Base-by-base conservation (phyloP, 257 asterid genomes). In the Solanum lignicaule region DNA sequence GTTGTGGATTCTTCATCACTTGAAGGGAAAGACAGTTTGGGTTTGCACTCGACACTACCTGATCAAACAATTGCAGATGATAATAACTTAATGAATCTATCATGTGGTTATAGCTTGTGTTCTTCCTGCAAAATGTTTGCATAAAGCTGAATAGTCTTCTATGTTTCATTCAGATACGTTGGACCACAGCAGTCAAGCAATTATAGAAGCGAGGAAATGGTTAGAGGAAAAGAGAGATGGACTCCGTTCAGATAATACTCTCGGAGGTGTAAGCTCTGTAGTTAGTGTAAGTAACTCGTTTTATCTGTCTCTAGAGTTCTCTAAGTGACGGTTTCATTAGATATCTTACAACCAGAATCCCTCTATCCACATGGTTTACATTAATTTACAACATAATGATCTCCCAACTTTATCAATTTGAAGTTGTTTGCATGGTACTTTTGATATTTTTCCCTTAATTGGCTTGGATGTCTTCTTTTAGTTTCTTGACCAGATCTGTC, bases 191-290 rank as follows among this genome's bases (percentile, higher is more conserved):
- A 76, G 85, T 88, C 89, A 88, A 90, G 97, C 98, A 86, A 89
- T 96, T 78, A 88, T 84, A 89, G 99, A 93, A 91, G 97, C 99
- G 83, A 93, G 93, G 88, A 94, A 87, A 85, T 95, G 98, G 98
- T 88, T 95, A 86, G 92, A 91, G 89, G 96, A 92, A 83, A 95
- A 93, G 94, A 93, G 93, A 89, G 93, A 89, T 46, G 92, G 94
- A 78, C 82, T 90, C 43, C 92, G 92, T 87, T 87, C 95, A 41
- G 88, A 82, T 82, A 31, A 18, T 82, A 48, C 69, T 48, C 29
- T 27, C 1, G 31, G 69, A 48, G 89, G 90, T 85, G 87, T 89
- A 88, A 87, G 86, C 84, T 88, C 92, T 32, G 88, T 86, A 62
- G 87, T 83, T 84, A 91, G 91, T 84, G 97, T 95, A 33, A 86